A percentile compares a stretch with the other conserved stretches of the same genome.
phyloP scores from a whole-genome alignment of 1,139 yeast species.

The Kurtzmaniella quercitrusa region DNA sequence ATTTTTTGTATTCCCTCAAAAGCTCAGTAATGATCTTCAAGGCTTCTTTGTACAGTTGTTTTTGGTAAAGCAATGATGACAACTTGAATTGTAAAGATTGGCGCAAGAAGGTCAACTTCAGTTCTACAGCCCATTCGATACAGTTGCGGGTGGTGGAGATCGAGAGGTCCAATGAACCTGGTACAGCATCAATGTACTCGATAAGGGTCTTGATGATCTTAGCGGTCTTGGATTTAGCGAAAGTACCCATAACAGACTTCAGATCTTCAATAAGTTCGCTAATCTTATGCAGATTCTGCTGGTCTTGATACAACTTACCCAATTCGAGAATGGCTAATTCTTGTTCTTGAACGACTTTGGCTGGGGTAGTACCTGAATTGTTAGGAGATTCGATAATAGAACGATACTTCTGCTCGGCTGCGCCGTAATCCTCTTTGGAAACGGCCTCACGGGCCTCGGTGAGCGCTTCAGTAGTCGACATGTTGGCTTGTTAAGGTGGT shows the following conservation, averaged over 20 bases:
- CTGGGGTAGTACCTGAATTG: slow-evolving; percentile 10
- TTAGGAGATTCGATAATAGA: slow-evolving; percentile 34
- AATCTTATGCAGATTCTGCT: slow-evolving; percentile 47
- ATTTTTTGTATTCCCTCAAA: slow-evolving; percentile 80
- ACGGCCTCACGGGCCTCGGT: slow-evolving; percentile 60
- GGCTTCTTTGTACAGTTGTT: slow-evolving; percentile 66
- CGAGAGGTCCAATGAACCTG: slow-evolving; percentile 67
- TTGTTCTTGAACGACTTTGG: slow-evolving; percentile 41
- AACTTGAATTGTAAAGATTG: slow-evolving; percentile 85
- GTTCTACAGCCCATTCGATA: slow-evolving; percentile 82
- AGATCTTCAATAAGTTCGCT: slow-evolving; percentile 65
- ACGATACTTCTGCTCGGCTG: slow-evolving; percentile 57
- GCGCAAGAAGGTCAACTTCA: slow-evolving; percentile 82
- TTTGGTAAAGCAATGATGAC: slow-evolving; percentile 67
- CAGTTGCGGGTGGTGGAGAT: slow-evolving; percentile 72
- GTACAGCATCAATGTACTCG: slow-evolving; percentile 70
- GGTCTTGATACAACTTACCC: slow-evolving; percentile 52
- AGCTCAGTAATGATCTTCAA: slow-evolving; percentile 67
- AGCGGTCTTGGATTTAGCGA: slow-evolving; percentile 94
- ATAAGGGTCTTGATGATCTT: slow-evolving; percentile 76
- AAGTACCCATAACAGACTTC: slow-evolving; percentile 61
- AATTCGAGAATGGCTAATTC: slow-evolving; percentile 63
- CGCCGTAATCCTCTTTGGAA: slow-evolving; percentile 39
- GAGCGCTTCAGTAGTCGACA: slow-evolving; percentile 24
- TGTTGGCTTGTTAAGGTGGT: slow-evolving; percentile 1